These are phyloP conservation scores for Marchantia paleacea DNA, from an alignment of 225 moss, liverwort and hornwort species.

Conservation along the genomic window DNA sequence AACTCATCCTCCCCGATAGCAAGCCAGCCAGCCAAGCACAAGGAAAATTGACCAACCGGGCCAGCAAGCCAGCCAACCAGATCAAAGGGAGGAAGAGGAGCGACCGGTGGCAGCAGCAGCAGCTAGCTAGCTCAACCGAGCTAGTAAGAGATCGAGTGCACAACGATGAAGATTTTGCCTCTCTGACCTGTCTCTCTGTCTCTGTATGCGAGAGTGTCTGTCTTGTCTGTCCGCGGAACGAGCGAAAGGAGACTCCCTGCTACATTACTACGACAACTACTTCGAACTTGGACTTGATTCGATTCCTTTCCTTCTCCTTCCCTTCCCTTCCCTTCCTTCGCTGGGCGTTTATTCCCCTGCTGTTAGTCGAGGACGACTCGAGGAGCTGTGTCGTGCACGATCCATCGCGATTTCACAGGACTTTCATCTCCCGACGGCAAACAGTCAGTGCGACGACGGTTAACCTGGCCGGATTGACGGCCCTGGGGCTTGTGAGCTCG, in stretches of 20 bases:
- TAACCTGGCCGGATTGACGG: background rate
- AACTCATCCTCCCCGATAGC: background rate
- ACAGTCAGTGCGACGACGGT: background rate
- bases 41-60: no score
- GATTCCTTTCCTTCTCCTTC: background rate
- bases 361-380: background rate
- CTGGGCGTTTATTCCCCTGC: background rate
- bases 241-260: background rate
- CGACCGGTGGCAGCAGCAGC: background rate
- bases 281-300: background rate
- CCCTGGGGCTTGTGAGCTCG: no score
- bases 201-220: no score
- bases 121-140: background rate
- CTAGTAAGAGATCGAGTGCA: background rate
- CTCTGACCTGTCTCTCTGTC: background rate
- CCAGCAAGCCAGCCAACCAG: background rate
- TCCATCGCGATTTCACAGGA: background rate
- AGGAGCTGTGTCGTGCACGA: background rate
- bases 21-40: no score
- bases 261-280: background rate
- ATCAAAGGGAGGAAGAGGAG: background rate
- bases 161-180: background rate
- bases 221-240: background rate
- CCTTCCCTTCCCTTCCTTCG: no score
- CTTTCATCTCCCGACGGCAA: background rate